Percentiles rank a stretch among this genome's conserved stretches.
phyloP scores from a whole-genome alignment of 371 early-diverging fungal species.

The Mortierella sp. region DNA sequence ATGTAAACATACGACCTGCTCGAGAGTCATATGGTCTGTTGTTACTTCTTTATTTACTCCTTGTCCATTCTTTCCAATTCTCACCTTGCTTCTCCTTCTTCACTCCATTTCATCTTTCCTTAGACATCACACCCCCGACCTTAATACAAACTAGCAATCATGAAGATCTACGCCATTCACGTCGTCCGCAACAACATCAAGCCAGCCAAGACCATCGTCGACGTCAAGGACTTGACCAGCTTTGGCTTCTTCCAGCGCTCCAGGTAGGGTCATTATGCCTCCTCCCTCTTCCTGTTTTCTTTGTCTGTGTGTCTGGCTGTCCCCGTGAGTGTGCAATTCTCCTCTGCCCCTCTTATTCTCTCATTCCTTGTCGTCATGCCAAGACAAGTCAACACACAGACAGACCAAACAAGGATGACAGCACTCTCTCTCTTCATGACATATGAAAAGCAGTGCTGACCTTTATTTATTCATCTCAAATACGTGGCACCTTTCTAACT shows the following conservation, averaged over 20 bases:
- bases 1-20: neutral
- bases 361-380: neutral
- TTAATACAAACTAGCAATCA: slow-evolving; percentile 26
- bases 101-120: neutral
- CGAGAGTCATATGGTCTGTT: neutral
- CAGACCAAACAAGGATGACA: neutral
- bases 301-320: slow-evolving; percentile 10
- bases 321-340: neutral
- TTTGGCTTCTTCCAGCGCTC: slow-evolving; percentile 93
- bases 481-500: slow-evolving; percentile 10
- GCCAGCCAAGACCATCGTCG: slow-evolving; percentile 57
- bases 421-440: neutral
- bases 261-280: slow-evolving; percentile 67
- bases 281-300: neutral
- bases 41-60: neutral
- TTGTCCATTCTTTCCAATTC: neutral
- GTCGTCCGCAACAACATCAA: slow-evolving; percentile 64
- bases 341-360: neutral
- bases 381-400: neutral
- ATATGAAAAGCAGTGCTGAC: neutral
- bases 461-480: neutral
- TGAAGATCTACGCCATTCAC: slow-evolving; percentile 72
- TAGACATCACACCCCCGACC: neutral
- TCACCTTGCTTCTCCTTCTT: neutral
- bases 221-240: slow-evolving; percentile 77